Conservation (phyloP, 345 rosid species). For the Cardamine occulta region DNA sequence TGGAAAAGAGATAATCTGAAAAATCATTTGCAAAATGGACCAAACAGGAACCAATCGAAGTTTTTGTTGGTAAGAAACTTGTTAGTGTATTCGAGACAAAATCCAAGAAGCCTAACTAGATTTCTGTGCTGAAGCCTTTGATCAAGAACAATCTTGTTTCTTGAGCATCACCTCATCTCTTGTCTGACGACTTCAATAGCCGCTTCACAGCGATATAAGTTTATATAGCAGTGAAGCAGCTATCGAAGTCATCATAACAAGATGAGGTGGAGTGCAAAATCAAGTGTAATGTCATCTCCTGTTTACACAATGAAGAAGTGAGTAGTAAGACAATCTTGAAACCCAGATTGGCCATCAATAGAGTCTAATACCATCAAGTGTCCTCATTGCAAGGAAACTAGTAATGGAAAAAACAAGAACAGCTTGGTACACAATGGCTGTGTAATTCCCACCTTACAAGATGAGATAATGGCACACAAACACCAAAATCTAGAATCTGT, state of each 20-base stretch:
- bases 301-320: background rate
- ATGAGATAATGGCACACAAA: background rate
- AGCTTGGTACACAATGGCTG: background rate
- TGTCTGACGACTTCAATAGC: background rate
- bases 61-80: background rate
- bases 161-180: background rate
- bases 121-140: background rate
- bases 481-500: background rate
- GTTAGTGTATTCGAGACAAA: background rate
- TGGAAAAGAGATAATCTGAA: background rate
- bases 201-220: background rate
- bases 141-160: background rate
- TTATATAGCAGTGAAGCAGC: background rate
- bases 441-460: background rate
- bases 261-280: background rate
- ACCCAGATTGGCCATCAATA: background rate
- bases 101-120: background rate
- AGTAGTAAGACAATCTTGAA: background rate
- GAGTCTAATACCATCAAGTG: background rate
- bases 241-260: background rate
- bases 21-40: slow-evolving; percentile 1
- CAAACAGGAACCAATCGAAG: background rate
- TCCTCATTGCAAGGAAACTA: background rate
- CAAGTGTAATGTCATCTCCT: background rate
- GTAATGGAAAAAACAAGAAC: background rate